Conservation (phyloP, 176 grass and related monocot genomes). For the Poa pratensis region DNA sequence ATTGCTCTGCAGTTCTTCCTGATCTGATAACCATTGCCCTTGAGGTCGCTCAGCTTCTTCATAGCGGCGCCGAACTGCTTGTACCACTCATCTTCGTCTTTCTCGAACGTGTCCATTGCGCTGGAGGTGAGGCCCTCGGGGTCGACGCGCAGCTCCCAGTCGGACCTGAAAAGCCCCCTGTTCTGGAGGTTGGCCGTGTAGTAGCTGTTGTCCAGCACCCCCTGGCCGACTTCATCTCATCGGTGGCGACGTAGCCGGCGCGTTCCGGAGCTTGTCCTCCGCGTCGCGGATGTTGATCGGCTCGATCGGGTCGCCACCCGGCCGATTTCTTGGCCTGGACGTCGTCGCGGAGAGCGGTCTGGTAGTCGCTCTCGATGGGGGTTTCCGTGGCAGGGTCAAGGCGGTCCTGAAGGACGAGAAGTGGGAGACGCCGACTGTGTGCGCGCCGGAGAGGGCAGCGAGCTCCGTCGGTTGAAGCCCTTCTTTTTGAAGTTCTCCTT, state of each 20-base stretch:
- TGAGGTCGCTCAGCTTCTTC: slow-evolving; percentile 42
- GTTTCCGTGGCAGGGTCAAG: background rate
- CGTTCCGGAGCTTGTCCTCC: background rate
- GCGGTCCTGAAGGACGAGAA: slow-evolving; percentile 36
- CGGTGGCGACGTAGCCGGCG: background rate
- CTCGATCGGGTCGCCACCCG: background rate
- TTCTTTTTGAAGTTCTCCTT: slow-evolving; percentile 10
- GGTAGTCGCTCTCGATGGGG: background rate
- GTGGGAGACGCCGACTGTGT: slow-evolving; percentile 52
- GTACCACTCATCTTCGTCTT: background rate
- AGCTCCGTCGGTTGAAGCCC: slow-evolving; percentile 42
- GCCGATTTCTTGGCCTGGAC: background rate
- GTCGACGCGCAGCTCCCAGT: slow-evolving; percentile 28
- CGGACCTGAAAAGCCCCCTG: slow-evolving; percentile 38
- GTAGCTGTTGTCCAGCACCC: slow-evolving; percentile 31
- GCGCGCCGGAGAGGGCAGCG: slow-evolving; percentile 50
- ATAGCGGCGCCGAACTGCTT: slow-evolving; percentile 36
- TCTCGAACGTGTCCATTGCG: background rate
- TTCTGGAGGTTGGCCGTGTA: slow-evolving; percentile 11
- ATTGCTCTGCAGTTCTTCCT: slow-evolving; percentile 28
- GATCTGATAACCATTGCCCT: background rate
- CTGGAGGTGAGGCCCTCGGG: background rate
- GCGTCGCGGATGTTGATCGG: slow-evolving; percentile 3
- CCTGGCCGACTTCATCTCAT: background rate
- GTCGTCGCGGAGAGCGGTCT: background rate